Evolutionary conservation across 75 land plant species (phyloP), one percentile per base, ranked within the genome.

Genomic region (Cunninghamia lanceolata): DNA sequence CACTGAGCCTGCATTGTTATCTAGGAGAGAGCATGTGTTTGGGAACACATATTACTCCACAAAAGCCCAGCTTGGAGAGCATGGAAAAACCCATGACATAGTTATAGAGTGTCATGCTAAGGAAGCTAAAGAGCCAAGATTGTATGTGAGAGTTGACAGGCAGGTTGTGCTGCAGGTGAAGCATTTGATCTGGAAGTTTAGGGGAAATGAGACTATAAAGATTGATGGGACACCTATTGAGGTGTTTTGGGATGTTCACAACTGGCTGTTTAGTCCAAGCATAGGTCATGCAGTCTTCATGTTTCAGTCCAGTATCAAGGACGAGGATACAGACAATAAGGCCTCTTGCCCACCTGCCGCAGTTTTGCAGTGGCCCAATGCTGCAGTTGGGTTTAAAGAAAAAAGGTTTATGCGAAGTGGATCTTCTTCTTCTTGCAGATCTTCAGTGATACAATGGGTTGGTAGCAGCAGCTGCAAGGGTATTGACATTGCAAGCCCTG

Each of bases 191-290:
- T 93, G 94, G 94, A 93, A 93, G 85, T 93, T 93, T 53, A 84
- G 94, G 35, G 94, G 94, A 30, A 93, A 93, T 71, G 90, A 90
- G 53, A 92, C 94, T 17, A 90, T 92, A 50, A 42, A 90, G 50
- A 90, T 93, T 39, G 93, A 93, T 77, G 94, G 94, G 4, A 35
- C 71, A 13, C 91, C 91, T 13, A 88, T 93, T 28, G 93, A 93
- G 45, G 87, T 93, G 39, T 90, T 92, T 70, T 92, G 93, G 93
- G 93, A 93, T 88, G 94, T 93, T 39, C 93, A 93, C 82, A 90
- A 92, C 85, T 93, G 94, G 94, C 84, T 93, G 21, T 93, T 93
- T 85, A 85, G 84, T 84, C 86, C 89, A 13, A 70, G 84, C 14
- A 84, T 88, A 19, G 87, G 91, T 21, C 85, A 87, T 85, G 92